Evolutionary conservation across 768 basidiomycete species (phyloP).

Genomic region (Asterophora parasitica): DNA sequence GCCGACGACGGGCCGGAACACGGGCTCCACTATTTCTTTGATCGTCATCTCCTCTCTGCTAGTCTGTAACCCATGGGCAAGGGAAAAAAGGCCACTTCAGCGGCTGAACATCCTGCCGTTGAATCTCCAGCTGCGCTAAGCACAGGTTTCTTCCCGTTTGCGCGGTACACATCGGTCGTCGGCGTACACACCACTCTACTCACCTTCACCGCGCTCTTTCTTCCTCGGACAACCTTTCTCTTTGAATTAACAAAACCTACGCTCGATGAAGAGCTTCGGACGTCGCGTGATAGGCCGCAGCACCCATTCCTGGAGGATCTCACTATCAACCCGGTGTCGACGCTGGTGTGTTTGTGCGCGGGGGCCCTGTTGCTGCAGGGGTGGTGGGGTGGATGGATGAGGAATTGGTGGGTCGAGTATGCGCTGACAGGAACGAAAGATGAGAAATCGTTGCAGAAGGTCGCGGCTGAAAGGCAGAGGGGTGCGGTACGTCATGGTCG

Average conservation of each 20-base stretch:
- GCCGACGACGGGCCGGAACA: too few species aligned
- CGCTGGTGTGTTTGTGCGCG: constrained; percentile 50
- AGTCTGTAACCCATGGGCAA: constrained; percentile 5
- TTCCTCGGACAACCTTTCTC: constrained; percentile 58
- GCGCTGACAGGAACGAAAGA: constrained; percentile 35
- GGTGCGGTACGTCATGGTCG: constrained; percentile 30
- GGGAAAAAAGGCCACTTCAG: neutral
- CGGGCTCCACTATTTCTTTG: too few species aligned
- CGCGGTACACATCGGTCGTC: constrained; percentile 60
- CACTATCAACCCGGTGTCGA: constrained; percentile 54
- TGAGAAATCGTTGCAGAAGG: constrained; percentile 39
- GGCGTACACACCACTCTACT: constrained; percentile 66
- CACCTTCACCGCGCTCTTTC: constrained; percentile 58
- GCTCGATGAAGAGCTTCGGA: constrained; percentile 26
- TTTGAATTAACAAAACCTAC: constrained; percentile 30
- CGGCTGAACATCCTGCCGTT: neutral
- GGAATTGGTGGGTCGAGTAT: constrained; percentile 50
- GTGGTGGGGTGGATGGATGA: constrained; percentile 73
- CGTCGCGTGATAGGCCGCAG: constrained; percentile 61
- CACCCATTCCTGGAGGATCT: constrained; percentile 63
- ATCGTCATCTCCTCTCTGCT: too few species aligned
- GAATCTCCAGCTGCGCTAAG: neutral
- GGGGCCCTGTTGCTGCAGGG: constrained; percentile 53
- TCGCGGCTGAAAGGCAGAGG: constrained; percentile 31
- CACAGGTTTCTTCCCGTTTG: constrained; percentile 24